Evolutionary conservation across 352 stramenopile species (phyloP), one percentile per base, ranked within the genome.

Genomic region (Labyrinthula sp.): DNA sequence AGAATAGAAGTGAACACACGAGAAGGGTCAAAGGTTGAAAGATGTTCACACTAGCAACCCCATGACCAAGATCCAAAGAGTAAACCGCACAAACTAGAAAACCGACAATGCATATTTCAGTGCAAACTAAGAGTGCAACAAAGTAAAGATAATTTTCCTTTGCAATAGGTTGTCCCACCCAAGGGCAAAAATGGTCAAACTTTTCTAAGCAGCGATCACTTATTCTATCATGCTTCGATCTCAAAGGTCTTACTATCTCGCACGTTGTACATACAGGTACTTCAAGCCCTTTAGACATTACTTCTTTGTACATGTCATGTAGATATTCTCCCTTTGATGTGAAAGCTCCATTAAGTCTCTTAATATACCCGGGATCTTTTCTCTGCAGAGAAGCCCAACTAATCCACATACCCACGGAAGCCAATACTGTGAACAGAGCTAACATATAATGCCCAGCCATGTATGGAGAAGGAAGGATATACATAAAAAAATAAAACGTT

Each of bases 181-280:
- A 81, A 7, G 71, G 69, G 50, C 68, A 79, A 48, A 75, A 72
- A 54, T 82, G 71, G 62, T 89, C 77, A 63, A 87, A 89, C 20
- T 69, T 26, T 7, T 75, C 49, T 6, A 87, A 67, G 48, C 77
- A 89, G 40, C 66, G 59, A 29, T 68, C 46, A 18, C 48, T 60
- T 17, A 76, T 65, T n/a, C 69, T 49, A 54, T 73, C 81, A 59
- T 89, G 75, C 45, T 85, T 85, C 12, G 70, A 76, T 35, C 77
- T 60, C 3, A 75, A 48, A 8, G 77, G 77, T 25, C 63, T 62
- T 6, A 64, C 64, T 46, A 89, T 74, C 30, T 76, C 62, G 57
- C 77, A 89, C 0, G 70, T 73, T 49, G 84, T 73, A 52, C 73
- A 86, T 9, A 85, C 41, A 38, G 63, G 57, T 21, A 52, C 43